Percentiles rank a stretch among this genome's conserved stretches.
Conservation (phyloP, 768 basidiomycete genomes). For the Mycena albidolilacea region DNA sequence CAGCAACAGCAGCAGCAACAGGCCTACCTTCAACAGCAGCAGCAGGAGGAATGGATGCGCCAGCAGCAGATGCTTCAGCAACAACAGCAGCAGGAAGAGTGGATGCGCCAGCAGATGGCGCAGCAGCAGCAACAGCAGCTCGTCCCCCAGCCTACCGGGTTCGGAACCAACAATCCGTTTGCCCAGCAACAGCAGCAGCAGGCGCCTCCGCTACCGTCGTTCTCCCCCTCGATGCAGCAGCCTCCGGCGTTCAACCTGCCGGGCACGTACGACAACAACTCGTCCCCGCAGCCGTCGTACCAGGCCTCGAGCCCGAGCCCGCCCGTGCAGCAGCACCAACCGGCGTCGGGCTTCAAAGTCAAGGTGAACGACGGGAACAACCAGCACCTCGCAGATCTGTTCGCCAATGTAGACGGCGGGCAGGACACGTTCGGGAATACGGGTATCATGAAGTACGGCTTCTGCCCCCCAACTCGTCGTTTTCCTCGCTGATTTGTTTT, state of each 20-base stretch:
- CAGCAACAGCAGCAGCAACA: conserved; percentile 66
- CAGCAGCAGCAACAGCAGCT: conserved; percentile 57
- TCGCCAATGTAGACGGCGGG: conserved; percentile 93
- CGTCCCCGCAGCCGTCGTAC: conserved; percentile 59
- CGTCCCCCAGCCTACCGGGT: conserved; percentile 78
- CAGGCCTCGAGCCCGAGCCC: conserved; percentile 56
- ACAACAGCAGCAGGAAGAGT: conserved; percentile 67
- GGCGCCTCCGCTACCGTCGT: conserved; percentile 52
- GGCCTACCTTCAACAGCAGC: conserved; percentile 52
- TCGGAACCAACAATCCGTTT: conserved; percentile 97
- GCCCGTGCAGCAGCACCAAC: conserved; percentile 47
- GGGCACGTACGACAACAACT: conserved; percentile 76
- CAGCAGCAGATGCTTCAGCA: conserved; percentile 61
- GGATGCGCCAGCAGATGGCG: conserved; percentile 36
- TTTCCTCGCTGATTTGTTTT: conserved; percentile 17
- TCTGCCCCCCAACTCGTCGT: conserved; percentile 30
- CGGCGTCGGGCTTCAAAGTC: conserved; percentile 54
- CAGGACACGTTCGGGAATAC: conserved; percentile 96
- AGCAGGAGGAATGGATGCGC: conserved; percentile 63
- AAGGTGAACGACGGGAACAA: conserved; percentile 73
- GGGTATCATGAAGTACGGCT: conserved; percentile 75
- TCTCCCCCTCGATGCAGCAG: conserved; percentile 42
- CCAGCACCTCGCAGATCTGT: conserved; percentile 83
- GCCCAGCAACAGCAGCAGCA: conserved; percentile 62
- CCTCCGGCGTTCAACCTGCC: conserved; percentile 77